Conservation (phyloP, 1,284 basidiomycete genomes). For the Pyrrhoderma lamaoense region DNA sequence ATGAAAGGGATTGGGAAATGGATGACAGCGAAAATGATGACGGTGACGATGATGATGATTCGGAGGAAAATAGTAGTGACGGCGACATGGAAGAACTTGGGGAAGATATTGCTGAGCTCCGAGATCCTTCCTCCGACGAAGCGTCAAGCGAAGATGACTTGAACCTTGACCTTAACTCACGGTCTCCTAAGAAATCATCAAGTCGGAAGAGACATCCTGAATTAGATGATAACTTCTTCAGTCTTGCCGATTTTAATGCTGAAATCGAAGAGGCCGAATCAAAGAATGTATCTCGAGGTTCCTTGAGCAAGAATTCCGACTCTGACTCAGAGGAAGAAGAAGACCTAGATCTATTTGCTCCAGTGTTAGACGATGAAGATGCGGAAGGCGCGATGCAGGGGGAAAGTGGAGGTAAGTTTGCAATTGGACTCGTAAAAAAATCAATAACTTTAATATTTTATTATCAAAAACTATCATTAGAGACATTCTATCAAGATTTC, state of each 20-base stretch:
- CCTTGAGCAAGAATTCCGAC: conserved; percentile 49
- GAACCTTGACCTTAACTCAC: conserved; percentile 18
- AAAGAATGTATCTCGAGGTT: conserved; percentile 52
- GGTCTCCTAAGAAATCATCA: conserved; percentile 5
- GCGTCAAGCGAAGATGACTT: conserved; percentile 30
- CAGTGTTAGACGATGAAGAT: conserved; percentile 37
- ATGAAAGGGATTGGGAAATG: conserved; percentile 18
- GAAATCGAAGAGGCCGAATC: conserved; percentile 80
- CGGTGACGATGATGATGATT: conserved; percentile 26
- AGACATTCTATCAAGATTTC: conserved; percentile 63
- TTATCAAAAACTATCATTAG: conserved; percentile 30
- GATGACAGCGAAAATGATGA: conserved; percentile 26
- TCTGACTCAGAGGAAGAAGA: conserved; percentile 38
- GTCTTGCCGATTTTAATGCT: conserved; percentile 83
- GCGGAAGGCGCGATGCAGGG: conserved; percentile 35
- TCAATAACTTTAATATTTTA: too few species aligned
- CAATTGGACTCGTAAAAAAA: background rate
- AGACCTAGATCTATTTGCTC: conserved; percentile 65
- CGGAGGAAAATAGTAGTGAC: conserved; percentile 29
- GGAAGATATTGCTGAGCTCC: conserved; percentile 37
- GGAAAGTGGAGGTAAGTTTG: conserved; percentile 35
- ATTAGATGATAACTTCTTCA: conserved; percentile 94
- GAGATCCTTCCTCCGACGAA: conserved; percentile 42
- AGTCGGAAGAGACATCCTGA: conserved; percentile 39
- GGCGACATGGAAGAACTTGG: conserved; percentile 33